phyloP scores from a whole-genome alignment of 345 rosid species.

The Eucalyptus curtisii region DNA sequence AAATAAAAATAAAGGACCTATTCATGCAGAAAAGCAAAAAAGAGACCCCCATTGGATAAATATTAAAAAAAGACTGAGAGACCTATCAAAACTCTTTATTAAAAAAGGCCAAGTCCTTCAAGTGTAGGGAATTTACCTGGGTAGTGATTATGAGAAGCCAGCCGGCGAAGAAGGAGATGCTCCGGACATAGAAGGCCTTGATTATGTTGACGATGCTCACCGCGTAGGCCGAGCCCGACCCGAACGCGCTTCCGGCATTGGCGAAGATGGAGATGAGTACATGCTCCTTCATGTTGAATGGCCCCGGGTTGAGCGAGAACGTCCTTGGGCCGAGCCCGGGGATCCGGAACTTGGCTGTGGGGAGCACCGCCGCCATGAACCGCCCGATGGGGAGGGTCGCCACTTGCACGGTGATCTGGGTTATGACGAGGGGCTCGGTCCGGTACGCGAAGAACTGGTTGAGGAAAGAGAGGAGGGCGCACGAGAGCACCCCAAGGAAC shows the following conservation, averaged over 20 bases:
- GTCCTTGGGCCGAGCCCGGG: neutral
- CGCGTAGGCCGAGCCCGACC: neutral
- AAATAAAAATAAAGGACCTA: neutral
- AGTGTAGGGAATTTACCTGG: neutral
- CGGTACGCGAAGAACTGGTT: conserved; percentile 10
- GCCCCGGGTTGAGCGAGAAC: conserved; percentile 1
- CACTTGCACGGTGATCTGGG: neutral
- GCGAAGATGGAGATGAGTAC: conserved; percentile 4
- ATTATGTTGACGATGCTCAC: conserved; percentile 1
- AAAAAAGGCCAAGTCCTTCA: neutral
- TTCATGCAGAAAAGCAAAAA: neutral
- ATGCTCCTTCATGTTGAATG: conserved; percentile 7
- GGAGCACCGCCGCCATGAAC: conserved; percentile 4
- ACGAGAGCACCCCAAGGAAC: conserved; percentile 2
- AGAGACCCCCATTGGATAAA: too few relatives aligned
- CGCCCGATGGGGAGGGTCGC: conserved; percentile 1
- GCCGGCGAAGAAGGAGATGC: conserved; percentile 1
- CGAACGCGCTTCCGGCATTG: conserved; percentile 4
- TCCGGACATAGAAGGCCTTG: conserved; percentile 3
- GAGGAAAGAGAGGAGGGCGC: conserved; percentile 7
- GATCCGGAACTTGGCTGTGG: neutral
- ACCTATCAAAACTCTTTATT: neutral
- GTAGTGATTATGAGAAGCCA: conserved; percentile 3
- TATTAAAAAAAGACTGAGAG: neutral
- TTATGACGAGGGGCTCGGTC: conserved; percentile 1